Evolutionary conservation across 139 green algal species (phyloP), one percentile per base, ranked within the genome.

Genomic region (Volvox africanus): DNA sequence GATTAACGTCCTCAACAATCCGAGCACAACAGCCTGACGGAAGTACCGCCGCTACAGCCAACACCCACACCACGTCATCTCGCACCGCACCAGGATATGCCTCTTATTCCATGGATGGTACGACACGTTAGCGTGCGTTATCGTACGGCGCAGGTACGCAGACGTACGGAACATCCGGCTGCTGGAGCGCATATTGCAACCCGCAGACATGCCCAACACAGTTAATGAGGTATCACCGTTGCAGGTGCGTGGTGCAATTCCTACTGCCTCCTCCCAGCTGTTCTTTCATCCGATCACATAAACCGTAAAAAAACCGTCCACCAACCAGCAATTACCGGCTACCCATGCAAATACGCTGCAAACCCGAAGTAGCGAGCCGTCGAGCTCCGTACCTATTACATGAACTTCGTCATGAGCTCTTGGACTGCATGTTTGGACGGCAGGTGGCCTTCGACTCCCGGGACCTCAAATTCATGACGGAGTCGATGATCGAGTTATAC

Each of bases 381-480:
- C 44, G 44, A 55, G 44, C 44, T 55, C 44, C 9, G 5, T 55
- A 55, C 44, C 5, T n/a, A n/a, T n/a, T 55, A 55, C 44, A 55
- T 55, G 5, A 55, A 9, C 44, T 55, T 55, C 44, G 9, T 9
- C 44, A 55, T 9, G n/a, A 14, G 44, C 44, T 9, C 5, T 55
- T 55, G 44, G 9, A n/a, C n/a, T 55, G 44, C 44, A 55, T 9
- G 44, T 14, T 14, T 55, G 44, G 5, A 55, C 44, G 44, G 9
- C 86, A 90, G 86, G 44, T 90, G 1, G 86, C 86, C 13, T 90
- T 90, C 30, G 86, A 90, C 21, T 55, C 44, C 0, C 19, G 36
- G 1, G 86, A 90, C 69, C 50, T 82, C 18, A 90, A 90, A 73
- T 90, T 90, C 69, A 90, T 90, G 86, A 90, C 44, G 3, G 86